A percentile compares a stretch with the other conserved stretches of the same genome.
These are phyloP conservation scores for Biscutella laevigata DNA, from an alignment of 441 rosid species.

Conservation along the genomic window DNA sequence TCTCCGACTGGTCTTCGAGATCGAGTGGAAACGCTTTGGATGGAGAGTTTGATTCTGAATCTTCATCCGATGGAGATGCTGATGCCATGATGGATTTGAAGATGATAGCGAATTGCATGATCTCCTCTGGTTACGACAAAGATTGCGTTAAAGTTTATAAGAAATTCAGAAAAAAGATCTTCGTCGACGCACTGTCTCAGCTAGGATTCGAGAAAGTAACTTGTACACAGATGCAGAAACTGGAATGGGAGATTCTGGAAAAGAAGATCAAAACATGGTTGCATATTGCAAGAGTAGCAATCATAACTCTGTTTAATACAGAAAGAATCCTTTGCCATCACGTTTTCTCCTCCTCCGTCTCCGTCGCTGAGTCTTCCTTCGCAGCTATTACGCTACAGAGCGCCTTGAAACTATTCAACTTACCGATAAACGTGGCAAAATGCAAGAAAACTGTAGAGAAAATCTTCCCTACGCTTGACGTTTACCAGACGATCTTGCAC, in stretches of 20 bases:
- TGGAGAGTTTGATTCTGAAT: constrained; percentile 19
- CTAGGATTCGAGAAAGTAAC: constrained; percentile 40
- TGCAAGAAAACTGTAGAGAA: constrained; percentile 61
- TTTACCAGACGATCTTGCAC: constrained; percentile 54
- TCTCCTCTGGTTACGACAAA: constrained; percentile 48
- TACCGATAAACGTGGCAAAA: constrained; percentile 52
- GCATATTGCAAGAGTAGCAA: constrained; percentile 35
- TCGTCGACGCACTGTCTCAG: constrained; percentile 47
- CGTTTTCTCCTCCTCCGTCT: constrained; percentile 48
- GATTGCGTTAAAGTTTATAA: constrained; percentile 61
- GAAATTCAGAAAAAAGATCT: constrained; percentile 38
- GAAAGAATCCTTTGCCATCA: constrained; percentile 62
- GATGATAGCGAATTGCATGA: constrained; percentile 67
- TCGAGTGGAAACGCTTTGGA: constrained; percentile 16
- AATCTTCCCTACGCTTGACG: constrained; percentile 62
- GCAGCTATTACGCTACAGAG: constrained; percentile 44
- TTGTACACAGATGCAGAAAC: constrained; percentile 37
- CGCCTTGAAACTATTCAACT: constrained; percentile 47
- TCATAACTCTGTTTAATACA: constrained; percentile 43
- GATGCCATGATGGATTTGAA: constrained; percentile 46
- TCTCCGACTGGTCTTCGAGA: constrained; percentile 30
- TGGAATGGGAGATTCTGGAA: constrained; percentile 61
- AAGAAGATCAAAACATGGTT: constrained; percentile 49
- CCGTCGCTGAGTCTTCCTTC: constrained; percentile 49
- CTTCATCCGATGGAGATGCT: constrained; percentile 1